Evolutionary conservation across 1,284 basidiomycete genomes (phyloP).

Genomic region (Ganoderma lingzhi): DNA sequence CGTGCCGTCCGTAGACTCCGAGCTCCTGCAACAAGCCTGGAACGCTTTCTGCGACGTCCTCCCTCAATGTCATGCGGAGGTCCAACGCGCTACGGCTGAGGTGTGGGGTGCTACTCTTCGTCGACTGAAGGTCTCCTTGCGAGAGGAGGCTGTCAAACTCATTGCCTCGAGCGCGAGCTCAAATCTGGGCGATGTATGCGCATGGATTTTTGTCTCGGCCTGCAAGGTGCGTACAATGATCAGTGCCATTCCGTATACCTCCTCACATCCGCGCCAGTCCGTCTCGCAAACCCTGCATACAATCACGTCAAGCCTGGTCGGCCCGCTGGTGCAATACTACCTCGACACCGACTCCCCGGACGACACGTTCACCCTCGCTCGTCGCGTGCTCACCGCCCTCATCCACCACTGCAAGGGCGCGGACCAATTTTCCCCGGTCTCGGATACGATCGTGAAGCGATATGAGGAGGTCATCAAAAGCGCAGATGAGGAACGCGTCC

Average conservation of each 20-base stretch:
- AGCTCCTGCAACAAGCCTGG: constrained; percentile 69
- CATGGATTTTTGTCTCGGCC: constrained; percentile 74
- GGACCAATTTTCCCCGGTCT: constrained; percentile 67
- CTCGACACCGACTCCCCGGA: constrained; percentile 51
- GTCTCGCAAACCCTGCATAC: constrained; percentile 85
- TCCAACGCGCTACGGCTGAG: constrained; percentile 77
- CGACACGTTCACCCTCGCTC: constrained; percentile 61
- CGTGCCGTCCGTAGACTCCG: constrained; percentile 59
- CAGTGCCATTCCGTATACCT: neutral
- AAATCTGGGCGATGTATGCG: constrained; percentile 63
- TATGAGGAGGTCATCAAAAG: constrained; percentile 36
- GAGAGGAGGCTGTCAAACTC: constrained; percentile 59
- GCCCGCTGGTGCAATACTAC: constrained; percentile 61
- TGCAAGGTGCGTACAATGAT: constrained; percentile 64
- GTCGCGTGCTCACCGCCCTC: constrained; percentile 79
- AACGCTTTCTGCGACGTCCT: constrained; percentile 54
- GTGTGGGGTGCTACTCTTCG: constrained; percentile 80
- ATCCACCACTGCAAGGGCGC: constrained; percentile 81
- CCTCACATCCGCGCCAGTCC: constrained; percentile 51
- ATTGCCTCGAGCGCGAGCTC: constrained; percentile 49
- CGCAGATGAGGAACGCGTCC: constrained; percentile 40
- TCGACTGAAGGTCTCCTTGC: constrained; percentile 61
- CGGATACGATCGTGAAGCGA: constrained; percentile 58
- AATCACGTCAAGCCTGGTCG: constrained; percentile 68
- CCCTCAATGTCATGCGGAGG: constrained; percentile 67